phyloP scores from a whole-genome alignment of 2,329 filamentous ascomycete genomes.

The Ophiostoma australiae region DNA sequence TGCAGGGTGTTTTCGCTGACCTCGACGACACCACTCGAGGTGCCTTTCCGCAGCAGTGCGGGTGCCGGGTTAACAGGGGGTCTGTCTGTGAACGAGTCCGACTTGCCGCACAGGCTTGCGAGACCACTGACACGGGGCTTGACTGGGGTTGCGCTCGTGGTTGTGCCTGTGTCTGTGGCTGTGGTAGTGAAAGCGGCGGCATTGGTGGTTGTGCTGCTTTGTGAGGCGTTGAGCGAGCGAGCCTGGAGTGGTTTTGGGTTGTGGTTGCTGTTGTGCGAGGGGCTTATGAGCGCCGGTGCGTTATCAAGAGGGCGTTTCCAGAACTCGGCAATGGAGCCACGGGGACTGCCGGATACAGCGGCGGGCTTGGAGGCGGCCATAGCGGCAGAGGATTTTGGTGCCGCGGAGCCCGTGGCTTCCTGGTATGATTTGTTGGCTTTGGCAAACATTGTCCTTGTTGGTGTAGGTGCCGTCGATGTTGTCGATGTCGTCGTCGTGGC shows the following conservation, averaged over 20 bases:
- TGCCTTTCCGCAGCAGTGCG: background rate
- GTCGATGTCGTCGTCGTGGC: background rate
- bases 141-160: background rate
- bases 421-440: conserved; percentile 34
- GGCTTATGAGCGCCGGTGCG: background rate
- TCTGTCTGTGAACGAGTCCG: conserved; percentile 45
- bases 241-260: conserved; percentile 32
- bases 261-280: background rate
- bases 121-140: conserved; percentile 13
- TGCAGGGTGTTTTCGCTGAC: conserved; percentile 17
- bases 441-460: conserved; percentile 32
- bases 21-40: background rate
- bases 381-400: conserved; percentile 23
- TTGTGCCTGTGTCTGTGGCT: background rate
- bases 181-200: background rate
- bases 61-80: conserved; percentile 28
- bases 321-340: conserved; percentile 36
- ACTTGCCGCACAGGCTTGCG: conserved; percentile 22
- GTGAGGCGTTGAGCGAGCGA: conserved; percentile 36
- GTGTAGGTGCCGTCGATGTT: background rate
- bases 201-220: conserved; percentile 9
- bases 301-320: conserved; percentile 25
- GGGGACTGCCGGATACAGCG: conserved; percentile 38
- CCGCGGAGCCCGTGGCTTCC: conserved; percentile 18
- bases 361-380: background rate